These are phyloP conservation scores for Magnaporthiopsis rhizophila DNA, from an alignment of 2,329 filamentous ascomycete species.

Conservation along the genomic window DNA sequence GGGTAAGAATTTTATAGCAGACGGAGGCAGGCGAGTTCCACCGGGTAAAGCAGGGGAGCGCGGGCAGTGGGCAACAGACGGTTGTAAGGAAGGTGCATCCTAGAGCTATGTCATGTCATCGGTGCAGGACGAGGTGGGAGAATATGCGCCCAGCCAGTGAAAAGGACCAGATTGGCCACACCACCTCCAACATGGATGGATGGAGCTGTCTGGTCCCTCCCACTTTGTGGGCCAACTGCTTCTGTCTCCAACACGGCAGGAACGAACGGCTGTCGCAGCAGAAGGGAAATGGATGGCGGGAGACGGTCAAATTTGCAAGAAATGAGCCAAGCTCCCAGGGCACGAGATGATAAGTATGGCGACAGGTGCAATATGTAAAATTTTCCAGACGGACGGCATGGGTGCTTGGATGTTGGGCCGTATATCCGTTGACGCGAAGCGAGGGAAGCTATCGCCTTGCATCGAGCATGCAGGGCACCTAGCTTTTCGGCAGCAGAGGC, in stretches of 20 bases:
- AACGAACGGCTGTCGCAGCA: background rate
- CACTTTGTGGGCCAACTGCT: background rate
- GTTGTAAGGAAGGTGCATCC: slow-evolving; percentile 4
- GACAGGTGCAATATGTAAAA: background rate
- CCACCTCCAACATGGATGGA: background rate
- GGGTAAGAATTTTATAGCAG: background rate
- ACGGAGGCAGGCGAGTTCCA: slow-evolving; percentile 1
- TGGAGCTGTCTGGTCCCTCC: background rate
- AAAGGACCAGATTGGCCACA: background rate
- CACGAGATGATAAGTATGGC: background rate
- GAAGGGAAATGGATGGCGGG: background rate
- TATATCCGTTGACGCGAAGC: background rate
- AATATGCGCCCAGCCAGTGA: background rate
- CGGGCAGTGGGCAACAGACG: background rate
- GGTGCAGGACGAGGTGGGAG: background rate
- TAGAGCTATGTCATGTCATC: slow-evolving; percentile 3
- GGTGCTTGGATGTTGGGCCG: no score
- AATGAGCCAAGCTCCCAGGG: background rate
- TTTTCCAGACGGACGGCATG: no score
- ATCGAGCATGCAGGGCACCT: background rate
- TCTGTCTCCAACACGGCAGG: background rate
- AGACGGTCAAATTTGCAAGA: background rate
- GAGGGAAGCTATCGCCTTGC: background rate
- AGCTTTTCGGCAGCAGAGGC: background rate
- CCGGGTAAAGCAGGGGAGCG: background rate